phyloP scores from a whole-genome alignment of 2,329 filamentous ascomycete genomes.

The Lachnum nothofagi region DNA sequence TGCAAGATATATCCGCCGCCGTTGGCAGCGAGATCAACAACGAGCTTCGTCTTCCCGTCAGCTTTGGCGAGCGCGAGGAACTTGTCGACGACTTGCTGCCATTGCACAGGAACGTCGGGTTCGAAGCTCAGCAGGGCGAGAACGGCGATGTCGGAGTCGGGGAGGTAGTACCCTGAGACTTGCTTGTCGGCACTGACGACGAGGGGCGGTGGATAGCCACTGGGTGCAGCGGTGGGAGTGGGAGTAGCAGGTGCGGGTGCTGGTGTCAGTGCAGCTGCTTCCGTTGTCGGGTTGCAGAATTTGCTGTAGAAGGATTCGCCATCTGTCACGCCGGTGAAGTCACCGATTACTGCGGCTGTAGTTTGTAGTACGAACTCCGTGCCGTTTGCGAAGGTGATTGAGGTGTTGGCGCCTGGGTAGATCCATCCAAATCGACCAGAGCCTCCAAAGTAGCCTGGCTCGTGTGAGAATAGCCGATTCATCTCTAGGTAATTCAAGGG shows the following conservation, averaged over 20 bases:
- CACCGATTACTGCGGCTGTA: constrained; percentile 30
- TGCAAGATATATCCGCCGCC: constrained; percentile 44
- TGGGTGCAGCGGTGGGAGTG: neutral
- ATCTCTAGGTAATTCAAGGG: neutral
- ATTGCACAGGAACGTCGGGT: constrained; percentile 9
- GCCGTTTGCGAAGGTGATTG: constrained; percentile 35
- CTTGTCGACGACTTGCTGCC: constrained; percentile 17
- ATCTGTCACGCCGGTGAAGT: constrained; percentile 24
- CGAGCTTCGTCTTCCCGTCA: constrained; percentile 48
- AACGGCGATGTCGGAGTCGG: constrained; percentile 13
- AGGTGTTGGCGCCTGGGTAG: constrained; percentile 34
- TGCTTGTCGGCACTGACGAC: constrained; percentile 10
- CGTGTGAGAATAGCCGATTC: neutral
- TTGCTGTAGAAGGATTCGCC: constrained; percentile 15
- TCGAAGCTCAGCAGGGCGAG: constrained; percentile 10
- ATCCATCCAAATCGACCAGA: constrained; percentile 29
- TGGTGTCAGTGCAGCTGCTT: neutral
- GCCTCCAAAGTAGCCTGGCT: constrained; percentile 31
- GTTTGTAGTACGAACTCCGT: constrained; percentile 31
- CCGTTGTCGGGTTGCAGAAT: constrained; percentile 10
- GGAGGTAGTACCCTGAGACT: constrained; percentile 18
- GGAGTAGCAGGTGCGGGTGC: neutral
- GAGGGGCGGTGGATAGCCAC: constrained; percentile 16
- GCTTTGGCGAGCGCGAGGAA: constrained; percentile 41
- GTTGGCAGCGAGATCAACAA: constrained; percentile 58